These are phyloP conservation scores for Meyerozyma sp. DNA, from an alignment of 1,139 yeast species.

Conservation along the genomic window DNA sequence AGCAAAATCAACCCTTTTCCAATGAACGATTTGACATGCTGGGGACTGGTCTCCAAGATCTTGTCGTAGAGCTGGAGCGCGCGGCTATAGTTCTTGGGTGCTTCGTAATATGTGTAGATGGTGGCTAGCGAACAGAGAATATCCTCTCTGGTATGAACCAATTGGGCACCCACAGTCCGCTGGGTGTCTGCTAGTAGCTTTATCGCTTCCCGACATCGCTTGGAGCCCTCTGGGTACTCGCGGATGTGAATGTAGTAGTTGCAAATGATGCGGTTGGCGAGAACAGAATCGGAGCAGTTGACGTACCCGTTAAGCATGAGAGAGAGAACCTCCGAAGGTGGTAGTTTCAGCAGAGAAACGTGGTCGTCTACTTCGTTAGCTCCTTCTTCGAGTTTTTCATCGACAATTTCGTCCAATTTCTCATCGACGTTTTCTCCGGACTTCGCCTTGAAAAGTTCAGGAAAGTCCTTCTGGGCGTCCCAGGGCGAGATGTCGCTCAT, in stretches of 20 bases:
- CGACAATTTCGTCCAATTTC: slow-evolving; percentile 7
- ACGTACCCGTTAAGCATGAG: slow-evolving; percentile 51
- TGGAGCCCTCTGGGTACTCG: slow-evolving; percentile 62
- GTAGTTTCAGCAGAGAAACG: slow-evolving; percentile 11
- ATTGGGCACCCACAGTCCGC: slow-evolving; percentile 40
- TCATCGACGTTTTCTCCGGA: slow-evolving; percentile 8
- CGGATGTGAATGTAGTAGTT: slow-evolving; percentile 54
- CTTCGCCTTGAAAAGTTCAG: slow-evolving; percentile 1
- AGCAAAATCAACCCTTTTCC: slow-evolving; percentile 79
- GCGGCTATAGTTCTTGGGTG: slow-evolving; percentile 78
- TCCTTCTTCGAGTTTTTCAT: background rate
- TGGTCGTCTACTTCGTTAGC: background rate
- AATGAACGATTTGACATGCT: slow-evolving; percentile 56
- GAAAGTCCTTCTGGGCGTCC: slow-evolving; percentile 16
- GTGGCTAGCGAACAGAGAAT: slow-evolving; percentile 66
- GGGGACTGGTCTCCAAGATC: slow-evolving; percentile 47
- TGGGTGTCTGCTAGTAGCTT: slow-evolving; percentile 46
- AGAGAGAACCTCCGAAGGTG: slow-evolving; percentile 51
- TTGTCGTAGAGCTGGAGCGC: slow-evolving; percentile 71
- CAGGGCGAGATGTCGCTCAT: slow-evolving; percentile 67
- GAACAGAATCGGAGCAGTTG: slow-evolving; percentile 40
- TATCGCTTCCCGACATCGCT: slow-evolving; percentile 58
- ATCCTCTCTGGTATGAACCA: slow-evolving; percentile 52
- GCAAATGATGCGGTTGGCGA: slow-evolving; percentile 63
- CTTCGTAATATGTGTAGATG: slow-evolving; percentile 76